Evolutionary conservation across 2,329 filamentous ascomycete species (phyloP).

Genomic region (Fusarium oligoseptatum): DNA sequence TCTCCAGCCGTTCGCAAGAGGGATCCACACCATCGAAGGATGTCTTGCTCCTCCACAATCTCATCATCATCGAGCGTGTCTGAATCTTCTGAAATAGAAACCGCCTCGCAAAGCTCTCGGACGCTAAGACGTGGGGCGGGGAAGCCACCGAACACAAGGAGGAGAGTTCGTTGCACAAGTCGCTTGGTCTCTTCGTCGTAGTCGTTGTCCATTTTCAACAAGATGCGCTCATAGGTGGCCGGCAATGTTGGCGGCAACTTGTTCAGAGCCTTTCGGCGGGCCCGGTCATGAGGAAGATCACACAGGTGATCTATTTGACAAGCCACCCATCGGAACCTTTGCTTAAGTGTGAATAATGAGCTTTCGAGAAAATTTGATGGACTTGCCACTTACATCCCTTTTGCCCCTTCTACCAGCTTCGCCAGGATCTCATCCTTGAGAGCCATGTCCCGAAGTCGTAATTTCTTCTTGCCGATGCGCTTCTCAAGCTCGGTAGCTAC

Average conservation of each 20-base stretch:
- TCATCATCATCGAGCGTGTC: no score
- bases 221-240: background rate
- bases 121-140: no score
- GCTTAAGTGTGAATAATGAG: background rate
- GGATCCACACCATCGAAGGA: no score
- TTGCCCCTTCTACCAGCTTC: background rate
- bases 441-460: background rate
- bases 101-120: no score
- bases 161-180: no score
- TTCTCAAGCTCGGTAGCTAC: background rate
- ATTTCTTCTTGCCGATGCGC: background rate
- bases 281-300: slow-evolving; percentile 13
- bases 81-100: no score
- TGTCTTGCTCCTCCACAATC: no score
- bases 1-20: no score
- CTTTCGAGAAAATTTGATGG: background rate
- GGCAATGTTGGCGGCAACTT: slow-evolving; percentile 4
- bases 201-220: no score
- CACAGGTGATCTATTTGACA: slow-evolving; percentile 38
- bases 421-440: slow-evolving; percentile 19
- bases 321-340: slow-evolving; percentile 39
- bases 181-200: no score
- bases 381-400: slow-evolving; percentile 26
- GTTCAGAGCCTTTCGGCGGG: slow-evolving; percentile 14
- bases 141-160: no score